Evolutionary conservation across 2,329 filamentous ascomycete genomes (phyloP).

Genomic region (Aureobasidium pullulans): DNA sequence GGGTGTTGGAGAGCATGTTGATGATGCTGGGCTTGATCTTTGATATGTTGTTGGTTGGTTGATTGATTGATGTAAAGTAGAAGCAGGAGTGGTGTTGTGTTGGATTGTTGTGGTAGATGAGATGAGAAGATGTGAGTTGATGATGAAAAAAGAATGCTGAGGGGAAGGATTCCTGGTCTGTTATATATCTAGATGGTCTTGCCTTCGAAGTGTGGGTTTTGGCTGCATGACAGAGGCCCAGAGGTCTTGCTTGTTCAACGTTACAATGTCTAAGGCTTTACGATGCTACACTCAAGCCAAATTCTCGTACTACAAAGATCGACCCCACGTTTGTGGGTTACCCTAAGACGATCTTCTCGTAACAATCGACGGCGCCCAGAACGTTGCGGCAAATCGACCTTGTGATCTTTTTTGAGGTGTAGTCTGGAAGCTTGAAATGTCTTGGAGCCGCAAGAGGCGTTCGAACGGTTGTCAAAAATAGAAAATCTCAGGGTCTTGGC

Average conservation of each 20-base stretch:
- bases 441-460: not conserved
- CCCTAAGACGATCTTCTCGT: not conserved
- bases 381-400: not conserved
- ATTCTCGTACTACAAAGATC: not conserved
- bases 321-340: not conserved
- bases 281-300: not conserved
- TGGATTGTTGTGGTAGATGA: not conserved
- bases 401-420: not conserved
- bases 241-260: not conserved
- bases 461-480: constrained; percentile 6
- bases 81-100: not conserved
- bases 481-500: not conserved
- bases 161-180: not conserved
- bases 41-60: no score
- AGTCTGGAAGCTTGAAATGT: not conserved
- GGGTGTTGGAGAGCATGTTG: not conserved
- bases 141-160: not conserved
- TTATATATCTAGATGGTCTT: constrained; percentile 1
- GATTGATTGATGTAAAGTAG: not conserved
- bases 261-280: not conserved
- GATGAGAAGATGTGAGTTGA: not conserved
- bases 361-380: not conserved
- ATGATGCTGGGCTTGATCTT: no score
- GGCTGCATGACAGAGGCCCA: not conserved
- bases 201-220: not conserved